Percentiles rank a stretch among this genome's conserved stretches.
phyloP scores from a whole-genome alignment of 1,139 yeast species.

The Geotrichum phurueaensis region DNA sequence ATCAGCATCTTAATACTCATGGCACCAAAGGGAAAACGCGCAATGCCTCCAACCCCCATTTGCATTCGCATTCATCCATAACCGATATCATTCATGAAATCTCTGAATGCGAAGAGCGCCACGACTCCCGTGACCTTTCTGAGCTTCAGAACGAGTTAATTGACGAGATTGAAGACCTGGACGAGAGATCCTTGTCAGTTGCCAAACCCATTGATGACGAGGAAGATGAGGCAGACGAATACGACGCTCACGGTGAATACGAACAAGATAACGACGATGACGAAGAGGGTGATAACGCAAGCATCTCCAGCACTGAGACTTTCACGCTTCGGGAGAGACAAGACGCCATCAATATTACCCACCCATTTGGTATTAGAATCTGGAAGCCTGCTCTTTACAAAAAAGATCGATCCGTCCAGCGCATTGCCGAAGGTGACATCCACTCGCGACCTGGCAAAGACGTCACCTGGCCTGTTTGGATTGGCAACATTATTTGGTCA shows the following conservation, averaged over 20 bases:
- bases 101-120: constrained; percentile 13
- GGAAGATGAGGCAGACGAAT: background rate
- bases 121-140: constrained; percentile 5
- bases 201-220: background rate
- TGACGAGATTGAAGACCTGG: constrained; percentile 10
- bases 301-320: constrained; percentile 54
- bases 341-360: constrained; percentile 92
- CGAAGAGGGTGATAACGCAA: constrained; percentile 40
- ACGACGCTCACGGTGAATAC: constrained; percentile 26
- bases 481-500: constrained; percentile 77
- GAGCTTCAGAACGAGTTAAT: background rate
- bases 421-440: constrained; percentile 88
- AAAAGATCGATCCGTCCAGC: constrained; percentile 84
- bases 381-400: constrained; percentile 98
- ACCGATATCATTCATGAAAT: constrained; percentile 10
- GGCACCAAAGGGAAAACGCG: constrained; percentile 5
- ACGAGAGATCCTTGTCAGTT: constrained; percentile 20
- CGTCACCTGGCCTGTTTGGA: constrained; percentile 56
- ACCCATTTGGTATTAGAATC: constrained; percentile 95
- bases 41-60: background rate
- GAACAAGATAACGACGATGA: constrained; percentile 21
- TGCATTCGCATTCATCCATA: constrained; percentile 3
- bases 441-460: constrained; percentile 62
- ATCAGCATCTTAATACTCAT: background rate
- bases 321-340: constrained; percentile 90